Percentiles rank a stretch among this genome's conserved stretches.
These are phyloP conservation scores for Metschnikowia bowlesiae DNA, from an alignment of 805 yeast genomes.

Conservation along the genomic window DNA sequence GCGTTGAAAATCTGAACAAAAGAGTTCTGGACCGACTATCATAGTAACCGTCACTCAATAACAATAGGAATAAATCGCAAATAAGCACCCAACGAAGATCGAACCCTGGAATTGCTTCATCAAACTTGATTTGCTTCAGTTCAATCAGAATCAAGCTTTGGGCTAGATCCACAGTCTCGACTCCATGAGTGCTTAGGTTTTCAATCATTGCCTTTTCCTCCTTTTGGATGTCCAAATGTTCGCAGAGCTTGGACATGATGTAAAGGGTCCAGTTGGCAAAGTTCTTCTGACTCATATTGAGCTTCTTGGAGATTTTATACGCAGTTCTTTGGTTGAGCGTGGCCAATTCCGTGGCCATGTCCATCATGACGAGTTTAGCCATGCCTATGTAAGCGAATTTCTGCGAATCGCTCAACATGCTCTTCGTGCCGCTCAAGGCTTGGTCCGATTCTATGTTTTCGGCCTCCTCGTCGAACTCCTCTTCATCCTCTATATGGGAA, in stretches of 20 bases:
- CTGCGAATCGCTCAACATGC: constrained; percentile 76
- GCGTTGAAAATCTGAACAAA: constrained; percentile 61
- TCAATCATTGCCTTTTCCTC: constrained; percentile 88
- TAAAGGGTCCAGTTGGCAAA: constrained; percentile 81
- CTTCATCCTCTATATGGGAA: constrained; percentile 27
- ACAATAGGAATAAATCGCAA: constrained; percentile 80
- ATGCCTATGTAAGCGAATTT: constrained; percentile 90
- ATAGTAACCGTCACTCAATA: constrained; percentile 78
- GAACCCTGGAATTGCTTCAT: constrained; percentile 18
- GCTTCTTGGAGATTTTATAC: constrained; percentile 50
- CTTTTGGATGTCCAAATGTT: constrained; percentile 71
- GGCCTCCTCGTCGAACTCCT: constrained; percentile 33
- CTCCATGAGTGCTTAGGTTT: constrained; percentile 76
- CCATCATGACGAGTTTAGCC: constrained; percentile 67
- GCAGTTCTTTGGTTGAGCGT: constrained; percentile 48
- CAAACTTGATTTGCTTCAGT: constrained; percentile 10
- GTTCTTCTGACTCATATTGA: constrained; percentile 68
- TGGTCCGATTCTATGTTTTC: constrained; percentile 48
- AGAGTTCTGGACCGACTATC: constrained; percentile 86
- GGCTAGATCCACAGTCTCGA: constrained; percentile 67
- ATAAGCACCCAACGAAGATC: constrained; percentile 91
- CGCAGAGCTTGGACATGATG: constrained; percentile 66
- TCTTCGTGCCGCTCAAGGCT: constrained; percentile 75
- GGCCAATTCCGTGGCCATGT: constrained; percentile 79
- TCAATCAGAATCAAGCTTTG: constrained; percentile 49